Conservation (phyloP, 2,329 filamentous ascomycete genomes). For the Pseudocercospora crystallina region DNA sequence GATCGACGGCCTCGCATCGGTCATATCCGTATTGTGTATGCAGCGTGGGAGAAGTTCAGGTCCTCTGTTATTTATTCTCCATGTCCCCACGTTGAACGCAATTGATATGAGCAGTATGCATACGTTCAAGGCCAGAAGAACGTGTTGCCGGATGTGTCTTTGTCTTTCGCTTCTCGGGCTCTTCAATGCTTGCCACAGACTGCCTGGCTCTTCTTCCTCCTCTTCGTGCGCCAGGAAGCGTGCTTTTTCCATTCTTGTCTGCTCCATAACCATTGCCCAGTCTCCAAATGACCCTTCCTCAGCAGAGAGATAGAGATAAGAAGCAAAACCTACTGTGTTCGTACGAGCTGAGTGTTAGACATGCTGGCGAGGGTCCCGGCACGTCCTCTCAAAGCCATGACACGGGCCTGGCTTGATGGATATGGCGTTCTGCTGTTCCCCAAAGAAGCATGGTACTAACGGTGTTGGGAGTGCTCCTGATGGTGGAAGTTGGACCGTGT, state of each 20-base stretch:
- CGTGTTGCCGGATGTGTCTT: conserved; percentile 2
- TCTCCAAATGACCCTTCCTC: too few species aligned
- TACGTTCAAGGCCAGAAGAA: conserved; percentile 5
- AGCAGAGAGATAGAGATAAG: too few species aligned
- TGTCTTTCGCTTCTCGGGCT: not conserved
- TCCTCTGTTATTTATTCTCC: not conserved
- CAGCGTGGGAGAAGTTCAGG: conserved; percentile 3
- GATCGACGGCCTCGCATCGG: conserved; percentile 13
- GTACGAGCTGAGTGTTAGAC: too few species aligned
- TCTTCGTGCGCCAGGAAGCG: not conserved
- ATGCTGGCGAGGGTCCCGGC: too few species aligned
- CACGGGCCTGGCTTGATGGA: too few species aligned
- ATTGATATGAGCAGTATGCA: conserved; percentile 2
- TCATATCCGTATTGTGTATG: conserved; percentile 14
- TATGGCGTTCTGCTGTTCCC: too few species aligned
- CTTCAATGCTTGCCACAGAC: conserved; percentile 3
- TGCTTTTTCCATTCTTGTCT: not conserved
- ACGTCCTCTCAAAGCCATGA: too few species aligned
- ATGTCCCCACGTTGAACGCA: not conserved
- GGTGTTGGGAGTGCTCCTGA: too few species aligned
- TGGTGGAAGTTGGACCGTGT: too few species aligned
- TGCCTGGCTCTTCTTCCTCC: not conserved
- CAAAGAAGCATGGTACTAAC: too few species aligned
- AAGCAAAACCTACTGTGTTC: too few species aligned
- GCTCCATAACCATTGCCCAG: not conserved